Base-by-base conservation (phyloP, 495 filamentous ascomycete genomes). In the Annulohypoxylon bovei region DNA sequence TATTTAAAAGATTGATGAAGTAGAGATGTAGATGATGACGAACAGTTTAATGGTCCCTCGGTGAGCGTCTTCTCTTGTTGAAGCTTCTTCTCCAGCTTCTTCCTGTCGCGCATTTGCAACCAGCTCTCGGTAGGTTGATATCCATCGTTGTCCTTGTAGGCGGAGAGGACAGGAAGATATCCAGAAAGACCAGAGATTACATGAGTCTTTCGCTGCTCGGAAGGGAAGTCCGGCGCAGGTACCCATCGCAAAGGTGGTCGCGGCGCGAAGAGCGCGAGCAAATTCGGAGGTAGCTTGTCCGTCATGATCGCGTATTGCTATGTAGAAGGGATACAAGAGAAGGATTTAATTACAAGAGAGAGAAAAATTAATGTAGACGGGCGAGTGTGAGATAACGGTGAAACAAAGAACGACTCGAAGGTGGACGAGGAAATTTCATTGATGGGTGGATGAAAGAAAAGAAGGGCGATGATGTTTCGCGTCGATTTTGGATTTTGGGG, bases 231-330 rank as follows among this genome's bases (percentile, higher is more conserved):
- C 73, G 82, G 83, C 6, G 93, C 93, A 47, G 92, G 90, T 49
- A 97, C 88, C 85, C 92, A 99, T 79, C 94, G 92, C 68, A 99
- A 84, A 55, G 95, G 90, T 52, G 96, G 95, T 30, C 95, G 92
- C 65, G 95, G 92, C 74, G 94, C 91, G 82, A 99, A 99, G 62
- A 99, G 93, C 71, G 91, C 91, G 74, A 98, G 87, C 32, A 99
- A 88, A 68, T 95, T 94, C 52, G 92, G 92, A 53, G 95, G 95
- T 6, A 99, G 90, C 80, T 95, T 93, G 84, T 97, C 94, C 6
- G 95, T 98, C 95, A 98, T 98, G 33, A 53, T 85, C 62, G 32
- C 62, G 50, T 50, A 18, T 39, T 55, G 16, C 9, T 37, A 16
- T 59, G 11, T 37, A 16, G 9, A 49, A 56, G 5, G 22, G 40